phyloP scores from a whole-genome alignment of 2,329 filamentous ascomycete genomes.

The Parafenestella ontariensis region DNA sequence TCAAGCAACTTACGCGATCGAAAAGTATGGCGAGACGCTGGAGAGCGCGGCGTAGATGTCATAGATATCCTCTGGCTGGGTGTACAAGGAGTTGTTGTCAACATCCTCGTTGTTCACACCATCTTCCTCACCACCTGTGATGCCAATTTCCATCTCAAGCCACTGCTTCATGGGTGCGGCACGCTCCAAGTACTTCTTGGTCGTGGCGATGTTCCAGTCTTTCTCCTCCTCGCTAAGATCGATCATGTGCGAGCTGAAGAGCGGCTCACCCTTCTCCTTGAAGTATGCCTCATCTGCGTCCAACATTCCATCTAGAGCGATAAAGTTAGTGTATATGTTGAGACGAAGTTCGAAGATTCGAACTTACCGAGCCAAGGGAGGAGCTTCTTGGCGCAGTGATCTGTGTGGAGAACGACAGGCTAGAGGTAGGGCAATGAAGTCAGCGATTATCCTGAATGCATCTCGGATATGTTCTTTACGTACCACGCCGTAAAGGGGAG shows the following conservation, averaged over 20 bases:
- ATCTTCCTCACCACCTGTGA: constrained; percentile 93
- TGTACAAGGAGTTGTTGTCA: constrained; percentile 97
- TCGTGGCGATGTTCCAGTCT: constrained; percentile 90
- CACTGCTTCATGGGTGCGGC: constrained; percentile 87
- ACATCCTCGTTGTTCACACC: constrained; percentile 98
- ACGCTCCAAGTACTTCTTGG: constrained; percentile 77
- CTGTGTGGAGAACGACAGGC: constrained; percentile 70
- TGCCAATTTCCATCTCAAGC: constrained; percentile 94
- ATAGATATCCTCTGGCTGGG: constrained; percentile 62
- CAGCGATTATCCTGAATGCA: not conserved
- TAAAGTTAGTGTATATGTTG: too few species aligned
- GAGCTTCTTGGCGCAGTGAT: constrained; percentile 99
- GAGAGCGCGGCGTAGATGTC: constrained; percentile 32
- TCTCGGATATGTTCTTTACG: not conserved
- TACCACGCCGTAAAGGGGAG: constrained; percentile 79
- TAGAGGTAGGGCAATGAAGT: not conserved
- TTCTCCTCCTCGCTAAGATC: constrained; percentile 81
- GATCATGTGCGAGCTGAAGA: constrained; percentile 88
- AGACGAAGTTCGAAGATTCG: constrained; percentile 53
- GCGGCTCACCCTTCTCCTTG: constrained; percentile 74
- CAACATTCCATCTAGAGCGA: constrained; percentile 65
- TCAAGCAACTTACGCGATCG: constrained; percentile 43
- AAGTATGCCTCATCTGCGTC: constrained; percentile 94
- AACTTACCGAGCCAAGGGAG: constrained; percentile 84
- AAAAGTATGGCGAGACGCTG: constrained; percentile 87